A percentile compares a stretch with the other conserved stretches of the same genome.
Conservation (phyloP, 768 basidiomycete genomes). For the Hygrophoropsis aurantiaca region DNA sequence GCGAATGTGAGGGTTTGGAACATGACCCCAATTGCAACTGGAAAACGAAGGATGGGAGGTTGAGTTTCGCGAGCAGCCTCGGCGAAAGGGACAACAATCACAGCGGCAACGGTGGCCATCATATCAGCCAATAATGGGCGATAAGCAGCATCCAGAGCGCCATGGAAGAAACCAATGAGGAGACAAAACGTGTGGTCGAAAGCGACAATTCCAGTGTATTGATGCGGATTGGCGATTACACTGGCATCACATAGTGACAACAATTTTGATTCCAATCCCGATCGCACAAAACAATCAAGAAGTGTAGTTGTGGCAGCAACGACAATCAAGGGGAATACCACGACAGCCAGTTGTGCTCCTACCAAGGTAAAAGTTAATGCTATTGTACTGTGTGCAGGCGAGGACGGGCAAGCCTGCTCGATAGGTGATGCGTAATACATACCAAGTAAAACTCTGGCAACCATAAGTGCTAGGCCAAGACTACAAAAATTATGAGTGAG, state of each 20-base stretch:
- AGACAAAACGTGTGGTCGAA: slow-evolving; percentile 43
- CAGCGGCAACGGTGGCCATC: slow-evolving; percentile 9
- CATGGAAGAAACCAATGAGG: slow-evolving; percentile 49
- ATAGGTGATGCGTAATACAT: too few relatives aligned
- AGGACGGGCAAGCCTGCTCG: too few relatives aligned
- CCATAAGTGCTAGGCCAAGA: too few relatives aligned
- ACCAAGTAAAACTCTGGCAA: too few relatives aligned
- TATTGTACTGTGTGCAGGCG: too few relatives aligned
- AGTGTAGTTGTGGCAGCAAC: slow-evolving; percentile 13
- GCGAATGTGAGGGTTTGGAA: slow-evolving; percentile 45
- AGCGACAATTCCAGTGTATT: slow-evolving; percentile 35
- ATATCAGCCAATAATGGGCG: slow-evolving; percentile 15
- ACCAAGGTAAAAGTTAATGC: too few relatives aligned
- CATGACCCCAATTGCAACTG: slow-evolving; percentile 40
- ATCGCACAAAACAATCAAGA: slow-evolving; percentile 8
- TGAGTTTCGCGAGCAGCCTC: slow-evolving; percentile 43
- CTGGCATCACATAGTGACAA: slow-evolving; percentile 32
- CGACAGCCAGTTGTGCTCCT: slow-evolving; percentile 16
- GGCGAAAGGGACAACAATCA: slow-evolving; percentile 39
- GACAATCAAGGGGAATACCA: slow-evolving; percentile 17
- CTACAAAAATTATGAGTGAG: too few relatives aligned
- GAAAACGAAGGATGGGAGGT: slow-evolving; percentile 37
- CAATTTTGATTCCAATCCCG: slow-evolving; percentile 16
- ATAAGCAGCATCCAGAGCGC: slow-evolving; percentile 14
- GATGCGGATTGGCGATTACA: slow-evolving; percentile 6